These are phyloP conservation scores for Mortierella sp. DNA, from an alignment of 371 early-diverging fungal genomes.

Conservation along the genomic window DNA sequence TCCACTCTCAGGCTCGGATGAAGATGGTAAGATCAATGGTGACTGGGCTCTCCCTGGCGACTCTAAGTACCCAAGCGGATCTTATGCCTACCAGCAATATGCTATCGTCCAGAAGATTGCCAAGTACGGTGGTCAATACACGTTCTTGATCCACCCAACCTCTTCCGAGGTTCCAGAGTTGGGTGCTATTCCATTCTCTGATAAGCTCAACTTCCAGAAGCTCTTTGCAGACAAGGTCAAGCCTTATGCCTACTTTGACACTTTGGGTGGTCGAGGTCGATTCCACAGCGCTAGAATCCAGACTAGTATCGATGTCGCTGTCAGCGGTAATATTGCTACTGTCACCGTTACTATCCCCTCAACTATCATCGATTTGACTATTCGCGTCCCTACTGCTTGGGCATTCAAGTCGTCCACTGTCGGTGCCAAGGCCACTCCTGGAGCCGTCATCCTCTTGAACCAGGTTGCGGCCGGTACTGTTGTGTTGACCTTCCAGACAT, in stretches of 20 bases:
- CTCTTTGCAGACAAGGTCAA: slow-evolving; percentile 6
- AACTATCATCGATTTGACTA: slow-evolving; percentile 6
- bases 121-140: slow-evolving; percentile 36
- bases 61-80: slow-evolving; percentile 17
- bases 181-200: not conserved
- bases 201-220: slow-evolving; percentile 26
- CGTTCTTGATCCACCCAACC: slow-evolving; percentile 26
- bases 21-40: slow-evolving; percentile 21
- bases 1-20: slow-evolving; percentile 21
- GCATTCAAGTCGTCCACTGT: slow-evolving; percentile 11
- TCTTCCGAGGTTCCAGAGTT: not conserved
- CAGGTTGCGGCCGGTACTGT: slow-evolving; percentile 18
- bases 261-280: slow-evolving; percentile 25
- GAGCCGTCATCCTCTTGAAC: slow-evolving; percentile 17
- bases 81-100: slow-evolving; percentile 19
- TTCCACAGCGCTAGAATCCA: slow-evolving; percentile 17
- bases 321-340: slow-evolving; percentile 9
- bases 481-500: slow-evolving; percentile 16
- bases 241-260: slow-evolving; percentile 19
- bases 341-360: slow-evolving; percentile 13
- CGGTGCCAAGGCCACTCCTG: slow-evolving; percentile 13
- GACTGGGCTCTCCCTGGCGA: slow-evolving; percentile 26
- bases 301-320: slow-evolving; percentile 15
- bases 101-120: slow-evolving; percentile 19
- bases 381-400: slow-evolving; percentile 24